phyloP scores from a whole-genome alignment of 768 basidiomycete genomes.

The Coprinellus micaceus region DNA sequence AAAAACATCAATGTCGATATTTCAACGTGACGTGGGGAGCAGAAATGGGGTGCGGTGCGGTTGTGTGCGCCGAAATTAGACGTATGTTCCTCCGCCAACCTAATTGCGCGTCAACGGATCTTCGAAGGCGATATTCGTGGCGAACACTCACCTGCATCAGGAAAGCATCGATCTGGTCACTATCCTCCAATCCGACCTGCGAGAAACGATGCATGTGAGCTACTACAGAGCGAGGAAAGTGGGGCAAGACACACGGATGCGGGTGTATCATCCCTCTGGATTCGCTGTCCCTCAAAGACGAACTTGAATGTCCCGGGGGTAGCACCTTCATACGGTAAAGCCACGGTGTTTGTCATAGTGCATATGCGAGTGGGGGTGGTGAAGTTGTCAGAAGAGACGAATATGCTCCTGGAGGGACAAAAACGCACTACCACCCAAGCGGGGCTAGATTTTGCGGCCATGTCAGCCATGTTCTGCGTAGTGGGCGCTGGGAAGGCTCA shows the following conservation, averaged over 20 bases:
- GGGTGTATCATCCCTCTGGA: conserved; percentile 50
- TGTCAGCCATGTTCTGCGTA: background rate
- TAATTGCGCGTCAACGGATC: too few relatives aligned
- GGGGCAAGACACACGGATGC: conserved; percentile 36
- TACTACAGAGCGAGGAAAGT: background rate
- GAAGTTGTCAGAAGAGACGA: background rate
- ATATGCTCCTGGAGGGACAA: too few relatives aligned
- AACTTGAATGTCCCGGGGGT: conserved; percentile 63
- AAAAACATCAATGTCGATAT: too few relatives aligned
- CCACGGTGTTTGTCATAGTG: background rate
- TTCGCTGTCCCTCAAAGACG: conserved; percentile 49
- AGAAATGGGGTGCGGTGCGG: too few relatives aligned
- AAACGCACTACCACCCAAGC: conserved; percentile 57
- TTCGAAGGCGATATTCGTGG: too few relatives aligned
- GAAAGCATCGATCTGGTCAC: conserved; percentile 58
- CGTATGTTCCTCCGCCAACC: too few relatives aligned
- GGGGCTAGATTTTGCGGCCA: conserved; percentile 37
- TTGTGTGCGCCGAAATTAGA: too few relatives aligned
- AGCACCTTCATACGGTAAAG: background rate
- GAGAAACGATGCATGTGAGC: background rate
- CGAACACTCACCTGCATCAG: conserved; percentile 47
- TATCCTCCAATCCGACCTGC: conserved; percentile 60
- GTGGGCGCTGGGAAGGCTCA: background rate
- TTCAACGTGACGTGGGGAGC: too few relatives aligned
- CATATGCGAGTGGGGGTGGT: background rate